Percentiles rank a stretch among this genome's conserved stretches.
Conservation (phyloP, 352 stramenopile species). For the Pythium biforme region DNA sequence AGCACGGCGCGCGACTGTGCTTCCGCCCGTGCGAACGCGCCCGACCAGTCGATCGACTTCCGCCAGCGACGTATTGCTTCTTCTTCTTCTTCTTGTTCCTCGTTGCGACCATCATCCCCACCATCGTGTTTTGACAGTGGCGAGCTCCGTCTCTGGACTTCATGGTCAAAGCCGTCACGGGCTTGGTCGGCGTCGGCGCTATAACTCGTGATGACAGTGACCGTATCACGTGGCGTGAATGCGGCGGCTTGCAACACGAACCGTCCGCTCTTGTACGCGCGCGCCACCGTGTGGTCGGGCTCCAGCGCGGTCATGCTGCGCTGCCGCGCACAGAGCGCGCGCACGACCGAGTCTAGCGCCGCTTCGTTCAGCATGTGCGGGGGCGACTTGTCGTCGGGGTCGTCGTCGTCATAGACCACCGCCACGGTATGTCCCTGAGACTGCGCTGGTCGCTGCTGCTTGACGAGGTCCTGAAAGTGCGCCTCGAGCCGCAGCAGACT, state of each 20-base stretch:
- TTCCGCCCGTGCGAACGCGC: not conserved
- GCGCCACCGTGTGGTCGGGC: constrained; percentile 24
- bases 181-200: not conserved
- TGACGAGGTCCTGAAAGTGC: constrained; percentile 32
- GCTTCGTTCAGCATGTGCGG: constrained; percentile 23
- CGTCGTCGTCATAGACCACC: constrained; percentile 20
- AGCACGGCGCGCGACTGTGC: constrained; percentile 2
- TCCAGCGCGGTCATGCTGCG: constrained; percentile 26
- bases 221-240: no score
- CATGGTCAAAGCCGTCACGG: not conserved
- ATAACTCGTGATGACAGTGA: constrained; percentile 3
- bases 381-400: no score
- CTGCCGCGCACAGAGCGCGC: constrained; percentile 32
- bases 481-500: constrained; percentile 41
- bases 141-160: not conserved
- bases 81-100: not conserved
- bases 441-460: not conserved
- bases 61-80: not conserved
- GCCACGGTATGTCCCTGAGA: constrained; percentile 10
- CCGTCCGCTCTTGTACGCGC: constrained; percentile 11
- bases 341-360: constrained; percentile 27
- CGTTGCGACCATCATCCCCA: no score
- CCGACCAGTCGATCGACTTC: not conserved
- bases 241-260: constrained; percentile 41
- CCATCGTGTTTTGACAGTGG: no score